Evolutionary conservation across 1,139 yeast species (phyloP).

Genomic region (Yamadazyma pseudoaaseri): DNA sequence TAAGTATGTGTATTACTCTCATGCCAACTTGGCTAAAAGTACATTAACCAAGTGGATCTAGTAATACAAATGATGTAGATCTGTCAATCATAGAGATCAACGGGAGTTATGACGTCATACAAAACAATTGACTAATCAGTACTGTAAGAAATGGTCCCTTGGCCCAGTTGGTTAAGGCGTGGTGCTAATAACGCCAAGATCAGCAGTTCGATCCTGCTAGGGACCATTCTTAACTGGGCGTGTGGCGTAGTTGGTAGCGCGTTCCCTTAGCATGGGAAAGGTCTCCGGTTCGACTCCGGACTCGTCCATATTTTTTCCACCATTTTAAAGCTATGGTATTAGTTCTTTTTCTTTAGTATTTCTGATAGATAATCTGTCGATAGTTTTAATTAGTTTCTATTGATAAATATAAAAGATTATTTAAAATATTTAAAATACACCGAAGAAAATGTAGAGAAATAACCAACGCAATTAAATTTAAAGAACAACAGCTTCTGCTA

Average conservation of each 20-base stretch:
- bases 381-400: background rate
- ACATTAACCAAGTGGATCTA: no score
- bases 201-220: constrained; percentile 88
- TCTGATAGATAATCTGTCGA: background rate
- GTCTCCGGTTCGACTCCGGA: constrained; percentile 91
- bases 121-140: no score
- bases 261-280: constrained; percentile 89
- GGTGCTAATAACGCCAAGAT: constrained; percentile 85
- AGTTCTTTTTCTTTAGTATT: background rate
- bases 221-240: constrained; percentile 68
- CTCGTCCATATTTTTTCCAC: constrained; percentile 58
- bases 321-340: background rate
- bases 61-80: no score
- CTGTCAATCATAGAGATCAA: no score
- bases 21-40: no score
- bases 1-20: no score
- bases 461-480: constrained; percentile 24
- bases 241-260: constrained; percentile 95
- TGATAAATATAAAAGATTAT: constrained; percentile 2
- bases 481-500: constrained; percentile 84
- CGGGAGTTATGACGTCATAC: no score
- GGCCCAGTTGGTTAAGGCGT: constrained; percentile 91
- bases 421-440: constrained; percentile 10
- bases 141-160: constrained; percentile 66
- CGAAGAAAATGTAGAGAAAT: constrained; percentile 6